phyloP scores from a whole-genome alignment of 2,329 filamentous ascomycete genomes.

The Monosporascus sp. region DNA sequence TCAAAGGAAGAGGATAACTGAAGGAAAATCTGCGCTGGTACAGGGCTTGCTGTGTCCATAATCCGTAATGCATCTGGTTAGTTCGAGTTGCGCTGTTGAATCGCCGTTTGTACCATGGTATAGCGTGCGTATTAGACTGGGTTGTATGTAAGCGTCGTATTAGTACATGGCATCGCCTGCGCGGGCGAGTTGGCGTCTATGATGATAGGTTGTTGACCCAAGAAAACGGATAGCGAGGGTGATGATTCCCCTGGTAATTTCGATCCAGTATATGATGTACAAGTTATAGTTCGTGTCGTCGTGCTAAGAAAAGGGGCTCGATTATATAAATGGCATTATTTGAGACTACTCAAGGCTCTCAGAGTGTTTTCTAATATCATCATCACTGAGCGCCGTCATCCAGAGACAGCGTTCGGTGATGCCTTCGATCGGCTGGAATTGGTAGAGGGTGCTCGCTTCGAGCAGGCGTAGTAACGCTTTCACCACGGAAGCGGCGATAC shows the following conservation, averaged over 20 bases:
- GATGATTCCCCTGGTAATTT: not conserved
- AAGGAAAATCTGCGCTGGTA: no score
- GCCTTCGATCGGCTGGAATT: conserved; percentile 69
- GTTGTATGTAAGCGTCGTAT: not conserved
- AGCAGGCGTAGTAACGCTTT: conserved; percentile 75
- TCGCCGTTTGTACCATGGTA: not conserved
- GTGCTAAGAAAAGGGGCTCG: not conserved
- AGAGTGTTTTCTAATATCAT: conserved; percentile 60
- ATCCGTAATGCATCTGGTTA: not conserved
- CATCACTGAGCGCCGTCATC: conserved; percentile 71
- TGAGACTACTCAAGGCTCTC: conserved; percentile 39
- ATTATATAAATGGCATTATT: not conserved
- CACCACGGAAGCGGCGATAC: conserved; percentile 68
- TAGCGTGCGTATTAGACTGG: not conserved
- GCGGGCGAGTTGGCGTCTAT: not conserved
- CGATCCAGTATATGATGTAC: conserved; percentile 15
- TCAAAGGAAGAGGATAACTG: no score
- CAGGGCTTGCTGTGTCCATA: no score
- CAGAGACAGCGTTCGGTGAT: conserved; percentile 79
- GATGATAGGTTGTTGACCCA: not conserved
- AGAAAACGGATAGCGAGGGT: not conserved
- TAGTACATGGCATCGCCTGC: not conserved
- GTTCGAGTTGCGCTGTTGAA: not conserved
- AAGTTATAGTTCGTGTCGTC: conserved; percentile 9
- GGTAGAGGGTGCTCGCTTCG: conserved; percentile 71